Conservation (phyloP, 306 rosid genomes). For the Comarum palustre region DNA sequence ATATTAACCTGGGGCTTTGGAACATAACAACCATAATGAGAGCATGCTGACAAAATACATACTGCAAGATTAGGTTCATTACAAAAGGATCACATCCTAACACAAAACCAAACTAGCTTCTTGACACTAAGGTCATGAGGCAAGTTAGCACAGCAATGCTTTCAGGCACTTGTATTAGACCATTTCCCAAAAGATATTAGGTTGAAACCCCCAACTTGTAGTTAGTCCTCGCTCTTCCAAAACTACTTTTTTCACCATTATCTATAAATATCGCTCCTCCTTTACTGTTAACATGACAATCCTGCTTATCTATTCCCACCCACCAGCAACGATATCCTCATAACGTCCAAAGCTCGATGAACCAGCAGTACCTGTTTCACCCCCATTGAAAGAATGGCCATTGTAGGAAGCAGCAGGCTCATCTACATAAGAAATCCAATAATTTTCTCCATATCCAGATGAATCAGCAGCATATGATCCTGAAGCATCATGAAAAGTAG, state of each 20-base stretch:
- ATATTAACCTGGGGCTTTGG: neutral
- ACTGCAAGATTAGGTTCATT: neutral
- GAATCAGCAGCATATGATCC: constrained; percentile 19
- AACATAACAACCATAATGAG: neutral
- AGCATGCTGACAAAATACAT: constrained; percentile 2
- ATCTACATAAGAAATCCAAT: neutral
- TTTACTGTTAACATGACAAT: neutral
- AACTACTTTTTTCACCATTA: constrained; percentile 8
- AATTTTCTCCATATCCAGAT: constrained; percentile 23
- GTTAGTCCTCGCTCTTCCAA: constrained; percentile 6
- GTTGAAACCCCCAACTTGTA: neutral
- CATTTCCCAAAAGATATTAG: neutral
- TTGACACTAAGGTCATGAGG: neutral
- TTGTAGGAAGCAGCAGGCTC: constrained; percentile 15
- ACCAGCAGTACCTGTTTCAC: constrained; percentile 9
- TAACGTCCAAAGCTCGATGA: constrained; percentile 25
- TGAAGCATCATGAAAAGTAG: constrained; percentile 12
- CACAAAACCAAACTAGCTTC: neutral
- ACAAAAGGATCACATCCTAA: neutral
- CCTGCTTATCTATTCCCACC: constrained; percentile 53
- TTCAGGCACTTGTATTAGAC: neutral
- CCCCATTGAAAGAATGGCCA: neutral
- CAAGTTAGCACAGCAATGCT: neutral
- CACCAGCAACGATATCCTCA: constrained; percentile 40
- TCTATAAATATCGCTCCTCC: neutral